phyloP scores from a whole-genome alignment of 2,329 filamentous ascomycete genomes.

The Paecilomyces sp. region DNA sequence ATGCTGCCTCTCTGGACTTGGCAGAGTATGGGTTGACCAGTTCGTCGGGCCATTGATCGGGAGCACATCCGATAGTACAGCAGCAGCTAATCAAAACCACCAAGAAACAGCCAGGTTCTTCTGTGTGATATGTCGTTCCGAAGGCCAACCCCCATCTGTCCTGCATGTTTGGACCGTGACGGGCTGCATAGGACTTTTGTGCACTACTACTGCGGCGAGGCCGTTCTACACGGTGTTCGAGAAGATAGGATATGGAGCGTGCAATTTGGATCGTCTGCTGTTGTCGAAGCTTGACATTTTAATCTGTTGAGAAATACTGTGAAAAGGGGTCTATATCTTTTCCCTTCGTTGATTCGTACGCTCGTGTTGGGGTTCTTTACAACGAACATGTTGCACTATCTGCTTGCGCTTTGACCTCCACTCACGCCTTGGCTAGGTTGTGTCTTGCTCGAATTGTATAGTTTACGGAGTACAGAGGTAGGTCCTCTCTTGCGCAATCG shows the following conservation, averaged over 20 bases:
- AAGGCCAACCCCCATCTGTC: background rate
- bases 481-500: too few relatives aligned
- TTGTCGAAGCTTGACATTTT: background rate
- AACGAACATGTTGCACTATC: background rate
- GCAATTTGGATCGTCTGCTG: background rate
- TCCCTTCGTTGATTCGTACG: background rate
- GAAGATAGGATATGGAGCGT: background rate
- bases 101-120: background rate
- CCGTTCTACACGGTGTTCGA: background rate
- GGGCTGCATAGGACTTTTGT: background rate
- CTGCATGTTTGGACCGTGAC: background rate
- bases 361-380: background rate
- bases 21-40: background rate
- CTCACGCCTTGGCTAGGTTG: background rate
- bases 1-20: background rate
- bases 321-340: background rate
- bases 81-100: background rate
- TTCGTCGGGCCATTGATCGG: background rate
- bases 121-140: background rate
- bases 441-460: too few relatives aligned
- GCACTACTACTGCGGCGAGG: background rate
- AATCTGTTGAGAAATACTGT: background rate
- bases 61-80: background rate
- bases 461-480: too few relatives aligned
- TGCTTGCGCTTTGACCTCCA: background rate